Evolutionary conservation across 495 filamentous ascomycete species (phyloP), one percentile per base, ranked within the genome.

Genomic region (Xylaria venustula): DNA sequence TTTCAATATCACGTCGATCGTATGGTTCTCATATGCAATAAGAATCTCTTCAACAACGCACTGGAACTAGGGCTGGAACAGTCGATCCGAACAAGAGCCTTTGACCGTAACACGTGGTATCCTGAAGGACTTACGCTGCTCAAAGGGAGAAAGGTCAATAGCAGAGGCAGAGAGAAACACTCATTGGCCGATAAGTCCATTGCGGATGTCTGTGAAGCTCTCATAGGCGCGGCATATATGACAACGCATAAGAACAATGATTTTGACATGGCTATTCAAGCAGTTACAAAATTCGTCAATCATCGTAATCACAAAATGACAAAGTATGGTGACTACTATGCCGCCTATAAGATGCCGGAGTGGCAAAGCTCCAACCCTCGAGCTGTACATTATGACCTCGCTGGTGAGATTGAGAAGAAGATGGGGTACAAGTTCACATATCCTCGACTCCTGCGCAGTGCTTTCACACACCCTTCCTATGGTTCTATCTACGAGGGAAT

Each of bases 191-290:
- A 96, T 68, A 98, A 98, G 74, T 87, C 90, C 3, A 89, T 97
- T 70, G 94, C 94, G n/a, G 94, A 98, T 76, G 93, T 98, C 19
- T 96, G 91, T 59, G 94, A 98, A 72, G 94, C 94, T 2, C 69
- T 98, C 62, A 98, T 98, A 54, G 94, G 92, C 15, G 94, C 93
- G 4, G 88, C 94, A 0, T 82, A 96, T 44, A 78, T 97, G 8
- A 85, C 88, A 2, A 77, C 81, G 30, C 79, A 82, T 14, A 64
- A 78, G 44, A 71, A 79, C 1, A 72, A 83, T 53, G 83, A 81
- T 37, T 90, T 93, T 67, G 89, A 97, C 66, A 79, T 88, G 71
- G 93, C 95, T 14, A 87, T 95, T 37, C 83, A 87, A 69, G 91
- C 93, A 34, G 92, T 97, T 12, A 93, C 87, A 6, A 78, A 80